phyloP scores from a whole-genome alignment of 495 filamentous ascomycete species.

The Penicillium cinerascens region DNA sequence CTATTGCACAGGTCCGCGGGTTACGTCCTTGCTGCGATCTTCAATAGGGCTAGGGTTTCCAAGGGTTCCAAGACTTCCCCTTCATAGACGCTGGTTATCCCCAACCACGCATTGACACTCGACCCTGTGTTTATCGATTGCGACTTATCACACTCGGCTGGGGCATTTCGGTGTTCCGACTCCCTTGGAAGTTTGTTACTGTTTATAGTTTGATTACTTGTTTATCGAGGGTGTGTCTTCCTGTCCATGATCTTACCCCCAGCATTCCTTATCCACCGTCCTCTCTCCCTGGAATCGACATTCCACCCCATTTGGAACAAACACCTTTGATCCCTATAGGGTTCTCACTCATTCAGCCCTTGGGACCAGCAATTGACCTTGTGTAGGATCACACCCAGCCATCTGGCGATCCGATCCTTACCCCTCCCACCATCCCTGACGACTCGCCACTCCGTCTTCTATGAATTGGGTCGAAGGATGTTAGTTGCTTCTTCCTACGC shows the following conservation, averaged over 20 bases:
- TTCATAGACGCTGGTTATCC: conserved; percentile 12
- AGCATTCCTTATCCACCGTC: conserved; percentile 33
- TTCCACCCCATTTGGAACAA: conserved; percentile 20
- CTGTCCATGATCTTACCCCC: conserved; percentile 15
- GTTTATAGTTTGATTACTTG: conserved; percentile 30
- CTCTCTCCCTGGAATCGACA: conserved; percentile 26
- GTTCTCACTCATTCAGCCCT: conserved; percentile 8
- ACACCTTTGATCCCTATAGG: conserved; percentile 12
- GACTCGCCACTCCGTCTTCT: conserved; percentile 11
- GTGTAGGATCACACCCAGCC: conserved; percentile 28
- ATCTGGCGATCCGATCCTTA: conserved; percentile 20
- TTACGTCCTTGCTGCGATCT: conserved; percentile 37
- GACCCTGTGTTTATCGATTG: conserved; percentile 6
- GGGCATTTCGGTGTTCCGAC: conserved; percentile 17
- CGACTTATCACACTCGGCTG: conserved; percentile 22
- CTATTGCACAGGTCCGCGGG: conserved; percentile 11
- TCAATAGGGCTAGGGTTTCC: conserved; percentile 17
- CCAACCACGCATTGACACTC: conserved; percentile 18
- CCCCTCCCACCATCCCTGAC: conserved; percentile 12
- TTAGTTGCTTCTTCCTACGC: conserved; percentile 25
- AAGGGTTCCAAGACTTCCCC: conserved; percentile 1
- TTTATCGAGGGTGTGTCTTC: conserved; percentile 13
- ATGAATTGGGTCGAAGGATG: conserved; percentile 27
- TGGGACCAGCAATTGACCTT: conserved; percentile 25
- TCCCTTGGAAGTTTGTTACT: conserved; percentile 20